Conservation (phyloP, 2,329 filamentous ascomycete species). For the Ophiosphaerella narmari region DNA sequence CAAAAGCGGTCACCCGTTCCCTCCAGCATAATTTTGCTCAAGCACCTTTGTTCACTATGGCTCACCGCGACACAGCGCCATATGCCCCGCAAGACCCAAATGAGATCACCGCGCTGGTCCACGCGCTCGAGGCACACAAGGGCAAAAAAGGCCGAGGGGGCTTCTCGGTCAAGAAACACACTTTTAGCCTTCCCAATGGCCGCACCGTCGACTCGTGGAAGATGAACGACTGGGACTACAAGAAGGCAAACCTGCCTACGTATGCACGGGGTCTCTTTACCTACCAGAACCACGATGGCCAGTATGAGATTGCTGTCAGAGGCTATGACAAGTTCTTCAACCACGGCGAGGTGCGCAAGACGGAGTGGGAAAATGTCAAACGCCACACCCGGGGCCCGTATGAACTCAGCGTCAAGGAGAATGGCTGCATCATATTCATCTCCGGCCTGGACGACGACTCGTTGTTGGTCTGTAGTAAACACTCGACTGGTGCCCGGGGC, state of each 20-base stretch:
- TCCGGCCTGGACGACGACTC: slow-evolving; percentile 87
- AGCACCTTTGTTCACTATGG: slow-evolving; percentile 52
- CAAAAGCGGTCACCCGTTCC: background rate
- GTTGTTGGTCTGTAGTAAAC: slow-evolving; percentile 96
- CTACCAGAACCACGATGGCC: slow-evolving; percentile 66
- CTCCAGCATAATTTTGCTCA: background rate
- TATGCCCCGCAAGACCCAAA: slow-evolving; percentile 71
- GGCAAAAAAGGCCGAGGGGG: slow-evolving; percentile 51
- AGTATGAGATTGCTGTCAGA: slow-evolving; percentile 78
- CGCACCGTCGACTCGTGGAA: slow-evolving; percentile 87
- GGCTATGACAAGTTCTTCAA: slow-evolving; percentile 99
- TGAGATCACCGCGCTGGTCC: slow-evolving; percentile 69
- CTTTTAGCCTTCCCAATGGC: slow-evolving; percentile 69
- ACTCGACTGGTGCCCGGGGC: slow-evolving; percentile 82
- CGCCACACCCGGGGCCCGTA: slow-evolving; percentile 81
- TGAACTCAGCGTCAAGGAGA: slow-evolving; percentile 95
- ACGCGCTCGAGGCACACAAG: slow-evolving; percentile 64
- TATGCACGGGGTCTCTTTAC: slow-evolving; percentile 96
- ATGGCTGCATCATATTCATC: slow-evolving; percentile 99
- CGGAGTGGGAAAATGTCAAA: slow-evolving; percentile 80
- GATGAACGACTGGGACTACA: slow-evolving; percentile 96
- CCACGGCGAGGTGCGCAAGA: slow-evolving; percentile 77
- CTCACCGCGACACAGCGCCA: slow-evolving; percentile 59
- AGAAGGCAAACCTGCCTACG: slow-evolving; percentile 80
- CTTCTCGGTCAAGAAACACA: slow-evolving; percentile 80